Base-by-base conservation (phyloP, 208 protist species). In the Lotmaria passim region DNA sequence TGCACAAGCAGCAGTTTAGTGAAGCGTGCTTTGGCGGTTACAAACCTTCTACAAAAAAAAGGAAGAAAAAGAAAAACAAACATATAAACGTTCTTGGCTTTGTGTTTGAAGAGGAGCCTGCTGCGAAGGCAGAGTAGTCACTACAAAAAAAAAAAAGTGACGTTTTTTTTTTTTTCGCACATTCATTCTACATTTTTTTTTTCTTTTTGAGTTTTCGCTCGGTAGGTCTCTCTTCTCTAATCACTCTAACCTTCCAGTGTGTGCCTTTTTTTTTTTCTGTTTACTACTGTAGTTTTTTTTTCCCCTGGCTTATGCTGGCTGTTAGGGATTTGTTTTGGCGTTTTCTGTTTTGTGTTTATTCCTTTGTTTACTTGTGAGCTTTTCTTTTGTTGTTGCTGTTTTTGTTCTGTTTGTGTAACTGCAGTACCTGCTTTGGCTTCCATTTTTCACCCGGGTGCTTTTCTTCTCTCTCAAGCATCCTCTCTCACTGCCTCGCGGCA, bases 211-310 rank as follows among this genome's bases (percentile, higher is more conserved):
- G 14, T 44, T 30, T 26, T 30, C 50, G 6, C 57, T 46, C 57
- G 28, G 41, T 43, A 24, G 8, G 21, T 28, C 30, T 26, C 10
- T 36, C 8, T 7, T 28, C n/a, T n/a, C n/a, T n/a, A n/a, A n/a
- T n/a, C n/a, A n/a, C n/a, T n/a, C n/a, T 12, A 15, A 21, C 14
- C 11, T 63, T 63, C 33, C 10, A n/a, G n/a, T 50, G 47, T 7
- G 14, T 63, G 0, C 0, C 34, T 41, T 41, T 51, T 44, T 19
- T 66, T 53, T 68, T 57, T 38, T 48, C 15, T 58, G 30, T 47
- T 44, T 67, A 69, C 50, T 36, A 39, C n/a, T 28, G 11, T 28
- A 59, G 52, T 60, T 48, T 62, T 64, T 52, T 50, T 33, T 71
- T 69, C 48, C 14, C 34, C 30, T 44, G 33, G 68, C 21, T 60